Conservation (phyloP, 768 basidiomycete species). For the Boletus rubroflammeus region DNA sequence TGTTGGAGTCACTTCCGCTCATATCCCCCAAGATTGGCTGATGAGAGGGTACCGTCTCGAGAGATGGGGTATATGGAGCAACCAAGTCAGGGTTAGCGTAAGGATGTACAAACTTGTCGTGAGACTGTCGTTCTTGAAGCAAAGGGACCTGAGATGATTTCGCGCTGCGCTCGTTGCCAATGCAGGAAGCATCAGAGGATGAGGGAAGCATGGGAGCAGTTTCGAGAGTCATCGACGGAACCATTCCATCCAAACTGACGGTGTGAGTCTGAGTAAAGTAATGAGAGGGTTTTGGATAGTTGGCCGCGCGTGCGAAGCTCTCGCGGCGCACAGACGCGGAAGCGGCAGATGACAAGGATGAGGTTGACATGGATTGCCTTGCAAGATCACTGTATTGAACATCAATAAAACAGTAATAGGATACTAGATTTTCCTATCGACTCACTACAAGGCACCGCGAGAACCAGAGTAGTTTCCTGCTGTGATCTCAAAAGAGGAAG, state of each 20-base stretch:
- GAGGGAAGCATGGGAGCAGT: conserved; percentile 3
- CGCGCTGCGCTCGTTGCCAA: conserved; percentile 7
- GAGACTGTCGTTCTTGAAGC: conserved; percentile 35
- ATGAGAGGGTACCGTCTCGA: conserved; percentile 26
- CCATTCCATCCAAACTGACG: conserved; percentile 8
- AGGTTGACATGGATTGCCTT: conserved; percentile 57
- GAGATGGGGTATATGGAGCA: conserved; percentile 33
- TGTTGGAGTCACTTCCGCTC: conserved; percentile 47
- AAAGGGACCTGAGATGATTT: conserved; percentile 25
- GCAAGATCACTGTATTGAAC: conserved; percentile 46
- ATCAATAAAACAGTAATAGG: conserved; percentile 1
- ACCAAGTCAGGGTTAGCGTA: conserved; percentile 79
- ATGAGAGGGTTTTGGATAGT: conserved; percentile 5
- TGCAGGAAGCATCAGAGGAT: conserved; percentile 10
- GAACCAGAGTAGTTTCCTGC: conserved; percentile 48
- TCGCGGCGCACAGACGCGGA: conserved; percentile 31
- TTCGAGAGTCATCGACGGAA: not conserved
- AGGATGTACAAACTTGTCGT: conserved; percentile 52
- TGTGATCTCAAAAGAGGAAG: conserved; percentile 58
- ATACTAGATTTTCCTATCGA: conserved; percentile 3
- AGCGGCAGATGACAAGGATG: conserved; percentile 40
- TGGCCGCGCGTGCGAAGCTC: conserved; percentile 37
- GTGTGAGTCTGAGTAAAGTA: conserved; percentile 7
- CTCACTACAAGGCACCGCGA: conserved; percentile 59
- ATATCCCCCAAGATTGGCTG: conserved; percentile 33